A percentile compares a stretch with the other conserved stretches of the same genome.
phyloP scores from a whole-genome alignment of 2,329 filamentous ascomycete genomes.

The Phialophora verrucosa region DNA sequence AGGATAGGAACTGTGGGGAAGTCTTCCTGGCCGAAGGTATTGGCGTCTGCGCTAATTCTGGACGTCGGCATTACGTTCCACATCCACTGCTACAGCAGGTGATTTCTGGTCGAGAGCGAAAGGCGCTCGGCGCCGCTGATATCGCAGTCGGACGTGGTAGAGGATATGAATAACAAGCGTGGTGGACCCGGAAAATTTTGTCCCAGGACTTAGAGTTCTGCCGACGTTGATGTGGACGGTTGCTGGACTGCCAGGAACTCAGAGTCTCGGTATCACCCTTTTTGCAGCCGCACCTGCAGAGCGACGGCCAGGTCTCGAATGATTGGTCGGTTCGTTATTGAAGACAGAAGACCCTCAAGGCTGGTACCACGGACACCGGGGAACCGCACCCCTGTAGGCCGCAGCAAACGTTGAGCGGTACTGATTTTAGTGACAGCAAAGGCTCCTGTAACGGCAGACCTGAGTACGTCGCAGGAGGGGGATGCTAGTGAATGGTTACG shows the following conservation, averaged over 20 bases:
- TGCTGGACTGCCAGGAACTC: constrained; percentile 8
- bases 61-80: constrained; percentile 5
- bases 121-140: neutral
- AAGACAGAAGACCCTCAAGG: constrained; percentile 26
- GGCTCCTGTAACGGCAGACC: neutral
- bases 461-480: neutral
- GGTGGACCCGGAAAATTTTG: neutral
- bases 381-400: constrained; percentile 17
- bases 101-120: neutral
- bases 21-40: neutral
- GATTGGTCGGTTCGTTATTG: constrained; percentile 31
- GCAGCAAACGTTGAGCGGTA: constrained; percentile 6
- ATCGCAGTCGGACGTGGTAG: neutral
- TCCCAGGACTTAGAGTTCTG: neutral
- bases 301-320: constrained; percentile 4
- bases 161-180: neutral
- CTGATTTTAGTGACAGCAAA: neutral
- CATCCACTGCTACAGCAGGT: neutral
- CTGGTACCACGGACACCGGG: constrained; percentile 8
- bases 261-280: constrained; percentile 5
- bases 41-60: constrained; percentile 11
- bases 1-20: constrained; percentile 16
- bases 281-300: constrained; percentile 29
- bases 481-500: constrained; percentile 1
- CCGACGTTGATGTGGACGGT: neutral